phyloP scores from a whole-genome alignment of 148 eudicot genomes.

The Rhododendron henanense region DNA sequence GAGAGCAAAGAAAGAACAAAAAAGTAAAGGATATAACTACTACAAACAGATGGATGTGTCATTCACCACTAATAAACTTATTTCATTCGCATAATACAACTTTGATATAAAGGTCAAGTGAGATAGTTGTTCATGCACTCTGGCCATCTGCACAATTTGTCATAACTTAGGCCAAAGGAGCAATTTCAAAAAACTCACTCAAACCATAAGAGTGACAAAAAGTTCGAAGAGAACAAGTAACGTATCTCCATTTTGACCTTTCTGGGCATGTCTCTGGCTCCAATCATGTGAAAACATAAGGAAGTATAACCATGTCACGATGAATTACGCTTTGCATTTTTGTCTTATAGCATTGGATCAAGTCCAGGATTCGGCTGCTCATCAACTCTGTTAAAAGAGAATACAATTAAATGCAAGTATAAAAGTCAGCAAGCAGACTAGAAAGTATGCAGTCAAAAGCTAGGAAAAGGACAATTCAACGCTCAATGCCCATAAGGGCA shows the following conservation, averaged over 20 bases:
- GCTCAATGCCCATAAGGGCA: not conserved
- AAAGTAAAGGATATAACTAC: not conserved
- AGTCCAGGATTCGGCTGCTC: constrained; percentile 11
- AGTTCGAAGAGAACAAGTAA: not conserved
- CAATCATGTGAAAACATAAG: not conserved
- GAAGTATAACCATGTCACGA: not conserved
- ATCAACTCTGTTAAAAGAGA: constrained; percentile 19
- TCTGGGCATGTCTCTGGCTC: not conserved
- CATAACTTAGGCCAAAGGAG: not conserved
- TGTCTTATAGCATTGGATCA: constrained; percentile 16
- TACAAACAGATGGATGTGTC: not conserved
- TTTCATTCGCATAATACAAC: not conserved
- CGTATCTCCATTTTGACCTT: not conserved
- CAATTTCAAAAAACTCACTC: not conserved
- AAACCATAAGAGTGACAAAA: not conserved
- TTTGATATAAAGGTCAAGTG: not conserved
- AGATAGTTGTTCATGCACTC: not conserved
- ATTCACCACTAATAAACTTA: not conserved
- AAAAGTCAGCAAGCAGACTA: not conserved
- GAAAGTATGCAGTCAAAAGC: not conserved
- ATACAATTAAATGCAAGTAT: too few relatives aligned
- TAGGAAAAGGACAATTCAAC: not conserved
- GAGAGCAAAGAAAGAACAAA: not conserved
- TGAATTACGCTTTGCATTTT: not conserved
- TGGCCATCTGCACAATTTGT: not conserved